A percentile compares a stretch with the other conserved stretches of the same genome.
These are phyloP conservation scores for Cytospora mali DNA, from an alignment of 2,329 filamentous ascomycete genomes.

Conservation along the genomic window DNA sequence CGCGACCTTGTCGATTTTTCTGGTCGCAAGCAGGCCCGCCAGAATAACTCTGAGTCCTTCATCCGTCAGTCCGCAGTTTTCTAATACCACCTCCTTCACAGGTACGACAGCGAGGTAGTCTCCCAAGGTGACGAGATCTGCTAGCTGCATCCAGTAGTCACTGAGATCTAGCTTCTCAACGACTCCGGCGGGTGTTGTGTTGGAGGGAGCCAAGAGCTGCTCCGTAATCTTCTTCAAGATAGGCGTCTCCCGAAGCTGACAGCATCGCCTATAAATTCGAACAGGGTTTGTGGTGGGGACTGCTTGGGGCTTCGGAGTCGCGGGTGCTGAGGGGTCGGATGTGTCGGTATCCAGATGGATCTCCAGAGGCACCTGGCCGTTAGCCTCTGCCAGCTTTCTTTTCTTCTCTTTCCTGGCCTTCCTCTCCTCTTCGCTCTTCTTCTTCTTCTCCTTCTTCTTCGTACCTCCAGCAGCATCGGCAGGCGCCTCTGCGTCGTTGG, in stretches of 20 bases:
- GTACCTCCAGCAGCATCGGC: slow-evolving; percentile 37
- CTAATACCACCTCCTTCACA: slow-evolving; percentile 80
- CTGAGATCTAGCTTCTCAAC: slow-evolving; percentile 83
- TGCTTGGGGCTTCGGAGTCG: slow-evolving; percentile 57
- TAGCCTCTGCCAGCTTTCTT: slow-evolving; percentile 80
- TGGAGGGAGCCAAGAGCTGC: slow-evolving; percentile 75
- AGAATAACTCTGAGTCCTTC: slow-evolving; percentile 86
- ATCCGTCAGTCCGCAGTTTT: slow-evolving; percentile 85
- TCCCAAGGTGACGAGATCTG: slow-evolving; percentile 83
- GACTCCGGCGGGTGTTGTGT: slow-evolving; percentile 68
- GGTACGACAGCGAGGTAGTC: slow-evolving; percentile 95
- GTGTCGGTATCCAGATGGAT: slow-evolving; percentile 72
- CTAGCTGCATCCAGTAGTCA: slow-evolving; percentile 79
- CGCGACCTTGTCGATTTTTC: slow-evolving; percentile 54
- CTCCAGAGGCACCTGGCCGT: slow-evolving; percentile 84
- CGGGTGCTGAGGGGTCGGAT: slow-evolving; percentile 39
- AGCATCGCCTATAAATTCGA: slow-evolving; percentile 91
- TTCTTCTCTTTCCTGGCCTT: slow-evolving; percentile 92
- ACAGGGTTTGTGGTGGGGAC: slow-evolving; percentile 87
- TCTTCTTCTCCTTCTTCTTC: slow-evolving; percentile 94
- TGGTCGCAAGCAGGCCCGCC: slow-evolving; percentile 81
- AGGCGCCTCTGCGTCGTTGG: slow-evolving; percentile 11
- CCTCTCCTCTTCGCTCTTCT: slow-evolving; percentile 87
- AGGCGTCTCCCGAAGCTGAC: slow-evolving; percentile 88
- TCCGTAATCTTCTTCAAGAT: slow-evolving; percentile 91